phyloP scores from a whole-genome alignment of 148 eudicot species.

The Heliosperma pusillum region DNA sequence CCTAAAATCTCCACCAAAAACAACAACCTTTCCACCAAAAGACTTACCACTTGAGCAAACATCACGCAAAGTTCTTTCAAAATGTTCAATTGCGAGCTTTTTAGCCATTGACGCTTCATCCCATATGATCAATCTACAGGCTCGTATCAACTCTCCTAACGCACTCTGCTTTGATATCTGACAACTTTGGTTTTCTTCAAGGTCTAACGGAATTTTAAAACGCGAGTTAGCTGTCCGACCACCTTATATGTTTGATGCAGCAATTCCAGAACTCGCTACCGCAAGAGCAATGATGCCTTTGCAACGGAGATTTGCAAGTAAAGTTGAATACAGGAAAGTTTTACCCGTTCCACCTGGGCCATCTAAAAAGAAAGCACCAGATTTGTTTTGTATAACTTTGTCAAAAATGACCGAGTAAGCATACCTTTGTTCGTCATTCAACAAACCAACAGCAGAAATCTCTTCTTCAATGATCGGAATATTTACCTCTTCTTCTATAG shows the following conservation, averaged over 20 bases:
- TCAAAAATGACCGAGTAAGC: no score
- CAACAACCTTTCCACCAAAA: constrained; percentile 3
- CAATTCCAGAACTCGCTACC: constrained; percentile 1
- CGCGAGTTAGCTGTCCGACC: neutral
- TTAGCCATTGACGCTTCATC: constrained; percentile 14
- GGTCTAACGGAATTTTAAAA: neutral
- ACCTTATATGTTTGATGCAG: neutral
- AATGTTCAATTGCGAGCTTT: neutral
- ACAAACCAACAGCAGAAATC: no score
- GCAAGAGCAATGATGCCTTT: neutral
- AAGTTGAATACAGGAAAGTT: neutral
- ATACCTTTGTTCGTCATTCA: no score
- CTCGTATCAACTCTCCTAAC: neutral
- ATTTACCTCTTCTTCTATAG: no score
- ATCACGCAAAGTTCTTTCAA: constrained; percentile 6
- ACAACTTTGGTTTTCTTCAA: neutral
- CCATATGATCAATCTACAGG: neutral
- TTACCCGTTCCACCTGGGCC: constrained; percentile 1
- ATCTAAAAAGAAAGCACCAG: no score
- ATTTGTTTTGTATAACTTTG: no score
- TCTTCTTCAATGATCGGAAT: no score
- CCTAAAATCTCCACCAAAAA: constrained; percentile 11
- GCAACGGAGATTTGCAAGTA: neutral
- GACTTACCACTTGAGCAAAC: neutral
- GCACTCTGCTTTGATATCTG: constrained; percentile 6